Percentiles rank a stretch among this genome's conserved stretches.
Evolutionary conservation across 345 rosid genomes (phyloP).

Genomic region (Barbarea vulgaris): DNA sequence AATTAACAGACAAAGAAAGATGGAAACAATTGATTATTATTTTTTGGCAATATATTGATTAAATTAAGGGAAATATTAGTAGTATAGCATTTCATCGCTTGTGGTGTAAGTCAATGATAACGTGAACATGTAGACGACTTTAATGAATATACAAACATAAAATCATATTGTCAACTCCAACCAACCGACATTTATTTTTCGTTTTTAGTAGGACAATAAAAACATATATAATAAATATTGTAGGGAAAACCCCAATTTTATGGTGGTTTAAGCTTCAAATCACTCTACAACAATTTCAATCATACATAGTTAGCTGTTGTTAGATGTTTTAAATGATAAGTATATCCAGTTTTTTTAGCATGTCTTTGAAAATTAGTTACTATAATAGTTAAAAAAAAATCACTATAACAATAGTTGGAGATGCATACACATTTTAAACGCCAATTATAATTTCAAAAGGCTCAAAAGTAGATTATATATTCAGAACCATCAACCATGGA

Average conservation of each 20-base stretch:
- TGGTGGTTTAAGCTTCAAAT: background rate
- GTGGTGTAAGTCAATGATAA: slow-evolving; percentile 33
- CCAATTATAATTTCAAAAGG: too few relatives aligned
- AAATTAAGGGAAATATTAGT: background rate
- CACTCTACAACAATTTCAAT: background rate
- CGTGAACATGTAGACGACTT: slow-evolving; percentile 32
- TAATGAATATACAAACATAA: slow-evolving; percentile 6
- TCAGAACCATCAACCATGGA: too few relatives aligned
- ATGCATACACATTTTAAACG: too few relatives aligned
- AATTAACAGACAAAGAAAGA: background rate
- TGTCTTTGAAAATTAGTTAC: too few relatives aligned
- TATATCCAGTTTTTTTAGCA: too few relatives aligned
- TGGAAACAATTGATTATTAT: slow-evolving; percentile 1
- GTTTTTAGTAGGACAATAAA: background rate
- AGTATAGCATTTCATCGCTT: slow-evolving; percentile 1
- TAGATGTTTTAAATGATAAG: background rate
- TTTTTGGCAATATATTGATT: background rate
- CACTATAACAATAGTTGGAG: too few relatives aligned
- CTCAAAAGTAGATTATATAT: background rate
- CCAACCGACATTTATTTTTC: background rate
- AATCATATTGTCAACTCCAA: slow-evolving; percentile 2
- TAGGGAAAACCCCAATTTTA: background rate
- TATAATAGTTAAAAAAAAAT: too few relatives aligned
- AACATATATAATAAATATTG: too few relatives aligned
- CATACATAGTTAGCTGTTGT: background rate